Evolutionary conservation across 306 rosid species (phyloP).

Genomic region (Begonia loranthoides): DNA sequence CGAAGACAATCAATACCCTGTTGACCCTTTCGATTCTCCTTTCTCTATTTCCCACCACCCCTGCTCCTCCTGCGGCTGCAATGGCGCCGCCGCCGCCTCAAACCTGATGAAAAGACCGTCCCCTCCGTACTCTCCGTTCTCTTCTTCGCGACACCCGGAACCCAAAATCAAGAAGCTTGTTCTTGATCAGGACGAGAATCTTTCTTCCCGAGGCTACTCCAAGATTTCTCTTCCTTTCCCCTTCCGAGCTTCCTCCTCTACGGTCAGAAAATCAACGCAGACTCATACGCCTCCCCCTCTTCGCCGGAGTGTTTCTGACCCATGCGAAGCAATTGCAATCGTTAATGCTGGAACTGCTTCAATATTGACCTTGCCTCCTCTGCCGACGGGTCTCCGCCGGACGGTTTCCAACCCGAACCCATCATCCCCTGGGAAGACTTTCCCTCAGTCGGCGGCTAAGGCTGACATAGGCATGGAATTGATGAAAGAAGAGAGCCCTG

Average conservation of each 20-base stretch:
- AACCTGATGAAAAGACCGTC: conserved; percentile 5
- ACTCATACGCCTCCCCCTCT: conserved; percentile 1
- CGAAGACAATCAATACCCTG: neutral
- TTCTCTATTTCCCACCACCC: neutral
- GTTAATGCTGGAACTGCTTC: neutral
- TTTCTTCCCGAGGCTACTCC: conserved; percentile 5
- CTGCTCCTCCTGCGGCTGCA: conserved; percentile 3
- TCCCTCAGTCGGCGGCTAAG: neutral
- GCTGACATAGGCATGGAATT: neutral
- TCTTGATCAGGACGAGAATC: conserved; percentile 6
- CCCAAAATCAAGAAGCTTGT: conserved; percentile 4
- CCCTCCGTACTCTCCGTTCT: neutral
- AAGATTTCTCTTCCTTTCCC: conserved; percentile 9
- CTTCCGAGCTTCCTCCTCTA: neutral
- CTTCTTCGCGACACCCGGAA: neutral
- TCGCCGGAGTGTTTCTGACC: conserved; percentile 11
- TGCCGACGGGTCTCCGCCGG: conserved; percentile 5
- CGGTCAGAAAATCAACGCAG: neutral
- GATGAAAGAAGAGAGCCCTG: conserved; percentile 7
- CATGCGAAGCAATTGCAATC: neutral
- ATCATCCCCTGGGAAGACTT: neutral
- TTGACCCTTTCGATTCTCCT: neutral
- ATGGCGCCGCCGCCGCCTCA: neutral
- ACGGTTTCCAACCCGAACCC: conserved; percentile 11
- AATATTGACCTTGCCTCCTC: neutral